Percentiles rank a stretch among this genome's conserved stretches.
Conservation (phyloP, 2,329 filamentous ascomycete species). For the Zasmidium angulare region DNA sequence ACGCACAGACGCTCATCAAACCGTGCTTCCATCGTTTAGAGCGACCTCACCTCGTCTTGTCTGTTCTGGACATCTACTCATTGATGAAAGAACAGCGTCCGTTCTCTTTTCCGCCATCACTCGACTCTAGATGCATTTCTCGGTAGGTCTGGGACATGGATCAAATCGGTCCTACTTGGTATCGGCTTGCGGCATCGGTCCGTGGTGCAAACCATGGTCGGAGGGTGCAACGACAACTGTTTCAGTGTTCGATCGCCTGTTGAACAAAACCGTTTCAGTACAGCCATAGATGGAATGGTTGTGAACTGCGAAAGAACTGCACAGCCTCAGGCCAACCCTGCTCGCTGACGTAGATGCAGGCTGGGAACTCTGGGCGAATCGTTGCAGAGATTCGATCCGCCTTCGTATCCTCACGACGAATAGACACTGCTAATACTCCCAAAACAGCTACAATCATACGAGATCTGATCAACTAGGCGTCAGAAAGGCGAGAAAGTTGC, state of each 20-base stretch:
- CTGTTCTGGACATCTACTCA: too few relatives aligned
- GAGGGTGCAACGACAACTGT: background rate
- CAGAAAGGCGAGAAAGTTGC: background rate
- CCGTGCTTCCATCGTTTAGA: too few relatives aligned
- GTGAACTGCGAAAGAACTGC: background rate
- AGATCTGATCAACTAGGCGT: background rate
- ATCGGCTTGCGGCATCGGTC: background rate
- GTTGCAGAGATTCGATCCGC: background rate
- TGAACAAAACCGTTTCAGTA: background rate
- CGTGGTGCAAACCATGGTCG: background rate
- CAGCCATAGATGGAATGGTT: background rate
- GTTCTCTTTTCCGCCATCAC: too few relatives aligned
- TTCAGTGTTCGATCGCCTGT: too few relatives aligned
- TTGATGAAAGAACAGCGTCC: too few relatives aligned
- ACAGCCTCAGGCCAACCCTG: conserved; percentile 5
- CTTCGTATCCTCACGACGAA: conserved; percentile 5
- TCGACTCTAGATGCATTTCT: background rate
- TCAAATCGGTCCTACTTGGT: background rate
- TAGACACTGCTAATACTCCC: background rate
- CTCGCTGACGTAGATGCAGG: background rate
- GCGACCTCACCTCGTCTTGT: too few relatives aligned
- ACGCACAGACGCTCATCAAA: too few relatives aligned
- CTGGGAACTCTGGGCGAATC: conserved; percentile 6
- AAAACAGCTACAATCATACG: background rate
- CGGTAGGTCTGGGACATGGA: background rate